Conservation (phyloP, 1,284 basidiomycete species). For the Rhodofomes roseus region DNA sequence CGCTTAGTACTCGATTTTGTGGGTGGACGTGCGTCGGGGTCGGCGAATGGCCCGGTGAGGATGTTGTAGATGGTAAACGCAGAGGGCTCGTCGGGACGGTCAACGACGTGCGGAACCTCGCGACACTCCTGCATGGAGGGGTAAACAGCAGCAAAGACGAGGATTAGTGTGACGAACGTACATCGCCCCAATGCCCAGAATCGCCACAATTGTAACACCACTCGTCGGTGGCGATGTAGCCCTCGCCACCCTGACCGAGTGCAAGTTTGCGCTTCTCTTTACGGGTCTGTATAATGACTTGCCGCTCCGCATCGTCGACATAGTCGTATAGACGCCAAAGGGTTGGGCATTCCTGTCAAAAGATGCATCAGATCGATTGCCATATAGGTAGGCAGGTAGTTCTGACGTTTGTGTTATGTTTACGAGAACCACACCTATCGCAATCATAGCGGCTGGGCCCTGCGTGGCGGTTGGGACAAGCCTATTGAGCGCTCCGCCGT, state of each 20-base stretch:
- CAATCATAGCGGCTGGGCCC: slow-evolving; percentile 44
- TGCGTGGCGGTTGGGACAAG: slow-evolving; percentile 67
- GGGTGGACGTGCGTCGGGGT: slow-evolving; percentile 29
- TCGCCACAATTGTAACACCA: slow-evolving; percentile 91
- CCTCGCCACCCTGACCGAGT: slow-evolving; percentile 74
- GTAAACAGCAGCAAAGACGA: neutral
- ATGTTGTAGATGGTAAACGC: slow-evolving; percentile 75
- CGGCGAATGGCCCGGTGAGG: slow-evolving; percentile 71
- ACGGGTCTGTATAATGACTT: slow-evolving; percentile 44
- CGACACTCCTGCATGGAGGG: slow-evolving; percentile 62
- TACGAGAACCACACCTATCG: slow-evolving; percentile 68
- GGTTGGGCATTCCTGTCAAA: slow-evolving; percentile 75
- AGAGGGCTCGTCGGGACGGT: slow-evolving; percentile 56
- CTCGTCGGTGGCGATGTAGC: slow-evolving; percentile 64
- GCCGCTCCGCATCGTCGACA: slow-evolving; percentile 52
- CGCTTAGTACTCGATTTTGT: slow-evolving; percentile 14
- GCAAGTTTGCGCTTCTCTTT: slow-evolving; percentile 42
- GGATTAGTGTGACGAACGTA: slow-evolving; percentile 36
- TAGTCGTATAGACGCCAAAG: slow-evolving; percentile 89
- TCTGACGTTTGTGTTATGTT: slow-evolving; percentile 68
- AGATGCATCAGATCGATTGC: neutral
- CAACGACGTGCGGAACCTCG: slow-evolving; percentile 43
- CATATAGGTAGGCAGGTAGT: neutral
- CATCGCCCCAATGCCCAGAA: slow-evolving; percentile 84
- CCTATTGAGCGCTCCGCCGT: slow-evolving; percentile 37